Evolutionary conservation across 2,329 filamentous ascomycete species (phyloP).

Genomic region (Ciborinia camelliae): DNA sequence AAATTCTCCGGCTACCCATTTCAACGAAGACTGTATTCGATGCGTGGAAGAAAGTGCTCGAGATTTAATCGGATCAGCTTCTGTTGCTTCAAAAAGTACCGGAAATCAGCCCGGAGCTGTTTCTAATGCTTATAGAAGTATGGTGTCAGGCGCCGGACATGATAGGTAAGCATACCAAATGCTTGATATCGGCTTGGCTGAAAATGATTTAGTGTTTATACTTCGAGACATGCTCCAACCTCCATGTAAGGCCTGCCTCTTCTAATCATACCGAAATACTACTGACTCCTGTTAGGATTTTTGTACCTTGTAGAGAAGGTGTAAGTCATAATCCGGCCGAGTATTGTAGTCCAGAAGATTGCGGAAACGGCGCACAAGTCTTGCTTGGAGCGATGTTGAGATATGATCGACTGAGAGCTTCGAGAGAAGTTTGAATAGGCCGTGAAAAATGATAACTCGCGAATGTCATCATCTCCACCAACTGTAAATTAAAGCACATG

Average conservation of each 20-base stretch:
- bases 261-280: neutral
- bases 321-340: constrained; percentile 63
- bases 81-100: constrained; percentile 48
- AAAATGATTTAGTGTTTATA: constrained; percentile 51
- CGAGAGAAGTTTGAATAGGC: constrained; percentile 22
- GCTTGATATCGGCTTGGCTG: constrained; percentile 29
- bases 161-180: constrained; percentile 44
- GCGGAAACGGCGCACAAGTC: constrained; percentile 52
- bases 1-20: constrained; percentile 58
- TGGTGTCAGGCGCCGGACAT: constrained; percentile 64
- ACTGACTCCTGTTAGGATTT: constrained; percentile 44
- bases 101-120: constrained; percentile 52
- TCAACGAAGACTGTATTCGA: constrained; percentile 64
- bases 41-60: constrained; percentile 60
- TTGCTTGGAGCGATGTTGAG: constrained; percentile 44
- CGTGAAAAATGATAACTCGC: neutral
- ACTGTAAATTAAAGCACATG: constrained; percentile 9
- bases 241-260: constrained; percentile 46
- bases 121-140: constrained; percentile 46
- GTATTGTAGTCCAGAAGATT: constrained; percentile 58
- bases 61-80: constrained; percentile 51
- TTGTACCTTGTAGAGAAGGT: constrained; percentile 61
- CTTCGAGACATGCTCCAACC: constrained; percentile 56
- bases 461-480: neutral
- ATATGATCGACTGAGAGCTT: constrained; percentile 39